These are phyloP conservation scores for Aspergillus hortae DNA, from an alignment of 2,329 filamentous ascomycete genomes.

Conservation along the genomic window DNA sequence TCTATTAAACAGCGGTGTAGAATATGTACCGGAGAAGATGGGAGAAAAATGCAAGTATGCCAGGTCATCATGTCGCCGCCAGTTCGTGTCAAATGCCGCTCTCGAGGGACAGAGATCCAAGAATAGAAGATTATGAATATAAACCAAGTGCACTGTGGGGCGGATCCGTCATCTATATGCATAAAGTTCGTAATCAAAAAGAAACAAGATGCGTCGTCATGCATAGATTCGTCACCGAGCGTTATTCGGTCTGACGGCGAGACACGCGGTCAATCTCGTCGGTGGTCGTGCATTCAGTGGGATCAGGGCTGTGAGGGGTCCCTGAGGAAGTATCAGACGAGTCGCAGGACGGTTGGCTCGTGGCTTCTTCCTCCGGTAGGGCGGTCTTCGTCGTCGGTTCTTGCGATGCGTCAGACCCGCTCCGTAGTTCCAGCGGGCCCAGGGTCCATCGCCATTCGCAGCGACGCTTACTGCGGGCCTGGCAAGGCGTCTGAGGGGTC, in stretches of 20 bases:
- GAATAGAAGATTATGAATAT: neutral
- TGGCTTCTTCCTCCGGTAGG: neutral
- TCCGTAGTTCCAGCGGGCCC: constrained; percentile 36
- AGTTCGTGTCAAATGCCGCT: neutral
- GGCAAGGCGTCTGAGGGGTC: constrained; percentile 52
- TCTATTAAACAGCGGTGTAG: neutral
- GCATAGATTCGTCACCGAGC: neutral
- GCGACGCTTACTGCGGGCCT: constrained; percentile 51
- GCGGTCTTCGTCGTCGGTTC: neutral
- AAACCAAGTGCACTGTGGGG: neutral
- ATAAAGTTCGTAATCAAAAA: constrained; percentile 12
- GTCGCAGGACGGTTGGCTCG: neutral
- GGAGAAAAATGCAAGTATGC: neutral
- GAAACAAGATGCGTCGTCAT: constrained; percentile 1
- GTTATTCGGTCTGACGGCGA: neutral
- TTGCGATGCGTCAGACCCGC: constrained; percentile 8
- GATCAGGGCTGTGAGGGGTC: neutral
- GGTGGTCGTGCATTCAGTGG: neutral
- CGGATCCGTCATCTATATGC: constrained; percentile 8
- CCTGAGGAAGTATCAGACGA: neutral
- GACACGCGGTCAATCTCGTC: neutral
- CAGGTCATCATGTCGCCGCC: neutral
- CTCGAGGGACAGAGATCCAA: constrained; percentile 1
- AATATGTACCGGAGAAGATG: neutral
- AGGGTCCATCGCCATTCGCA: constrained; percentile 59